phyloP scores from a whole-genome alignment of 306 rosid species.

The Medicago lupulina region DNA sequence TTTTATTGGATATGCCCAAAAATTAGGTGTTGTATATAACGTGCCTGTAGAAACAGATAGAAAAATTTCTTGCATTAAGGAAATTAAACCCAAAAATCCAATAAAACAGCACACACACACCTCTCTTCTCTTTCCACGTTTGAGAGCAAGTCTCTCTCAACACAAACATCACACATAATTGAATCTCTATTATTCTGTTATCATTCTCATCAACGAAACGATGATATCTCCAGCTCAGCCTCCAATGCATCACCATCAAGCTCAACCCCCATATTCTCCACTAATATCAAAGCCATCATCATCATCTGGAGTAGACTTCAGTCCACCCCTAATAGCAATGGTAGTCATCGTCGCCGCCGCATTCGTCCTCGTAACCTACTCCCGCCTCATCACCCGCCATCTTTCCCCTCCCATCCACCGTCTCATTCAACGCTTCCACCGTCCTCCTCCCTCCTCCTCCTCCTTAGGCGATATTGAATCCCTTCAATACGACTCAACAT shows the following conservation, averaged over 20 bases:
- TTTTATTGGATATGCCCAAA: no score
- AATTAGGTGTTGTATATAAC: no score
- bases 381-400: conserved; percentile 87
- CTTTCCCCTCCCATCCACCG: conserved; percentile 62
- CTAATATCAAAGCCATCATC: conserved; percentile 40
- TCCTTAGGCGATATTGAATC: conserved; percentile 73
- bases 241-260: neutral
- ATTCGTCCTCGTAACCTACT: conserved; percentile 78
- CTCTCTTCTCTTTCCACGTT: neutral
- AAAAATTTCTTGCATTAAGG: neutral
- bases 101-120: neutral
- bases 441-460: conserved; percentile 52
- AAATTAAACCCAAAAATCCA: neutral
- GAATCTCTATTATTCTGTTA: neutral
- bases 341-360: conserved; percentile 88
- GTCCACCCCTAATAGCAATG: conserved; percentile 90
- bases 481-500: conserved; percentile 75
- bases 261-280: conserved; percentile 4
- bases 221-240: conserved; percentile 19
- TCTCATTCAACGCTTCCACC: conserved; percentile 55
- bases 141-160: neutral
- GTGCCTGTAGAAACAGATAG: no score
- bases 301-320: conserved; percentile 76
- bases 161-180: neutral
- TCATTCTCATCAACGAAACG: neutral